Evolutionary conservation across 2,329 filamentous ascomycete genomes (phyloP).

Genomic region (Balansia obtecta): DNA sequence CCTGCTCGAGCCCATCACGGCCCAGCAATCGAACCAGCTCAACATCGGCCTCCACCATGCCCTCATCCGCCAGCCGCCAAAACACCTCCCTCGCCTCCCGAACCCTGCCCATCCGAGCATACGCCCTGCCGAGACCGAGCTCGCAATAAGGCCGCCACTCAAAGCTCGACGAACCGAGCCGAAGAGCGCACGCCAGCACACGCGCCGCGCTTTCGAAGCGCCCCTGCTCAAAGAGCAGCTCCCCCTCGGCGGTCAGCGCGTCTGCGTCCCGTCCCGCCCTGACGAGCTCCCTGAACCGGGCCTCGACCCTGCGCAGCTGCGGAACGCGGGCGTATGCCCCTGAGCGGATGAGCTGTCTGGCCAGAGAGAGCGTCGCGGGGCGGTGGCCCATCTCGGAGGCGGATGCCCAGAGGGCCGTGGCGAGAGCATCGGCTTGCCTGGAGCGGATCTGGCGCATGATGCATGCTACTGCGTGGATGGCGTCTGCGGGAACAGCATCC

Average conservation of each 20-base stretch:
- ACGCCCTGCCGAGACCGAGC: conserved; percentile 14
- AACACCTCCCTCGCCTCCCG: conserved; percentile 15
- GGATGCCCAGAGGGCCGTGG: conserved; percentile 16
- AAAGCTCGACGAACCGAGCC: conserved; percentile 10
- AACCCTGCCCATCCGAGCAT: conserved; percentile 11
- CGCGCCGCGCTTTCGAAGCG: conserved; percentile 13
- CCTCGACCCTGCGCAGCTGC: conserved; percentile 12
- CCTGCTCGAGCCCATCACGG: conserved; percentile 11
- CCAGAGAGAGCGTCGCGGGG: conserved; percentile 19
- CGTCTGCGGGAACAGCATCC: conserved; percentile 9
- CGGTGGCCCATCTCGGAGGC: conserved; percentile 20
- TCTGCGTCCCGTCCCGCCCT: conserved; percentile 19
- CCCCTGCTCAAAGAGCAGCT: conserved; percentile 14
- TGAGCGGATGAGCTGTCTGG: conserved; percentile 11
- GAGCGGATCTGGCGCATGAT: conserved; percentile 13
- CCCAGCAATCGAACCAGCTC: conserved; percentile 16
- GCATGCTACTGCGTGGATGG: conserved; percentile 18
- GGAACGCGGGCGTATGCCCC: conserved; percentile 11
- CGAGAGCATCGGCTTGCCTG: conserved; percentile 8
- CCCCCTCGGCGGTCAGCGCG: conserved; percentile 22
- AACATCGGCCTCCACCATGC: conserved; percentile 14
- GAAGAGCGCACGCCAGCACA: conserved; percentile 15
- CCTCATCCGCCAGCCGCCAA: conserved; percentile 11
- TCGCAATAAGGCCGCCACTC: conserved; percentile 16
- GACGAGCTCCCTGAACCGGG: conserved; percentile 20